A percentile compares a stretch with the other conserved stretches of the same genome.
Conservation (phyloP, 495 filamentous ascomycete species). For the Amniculicola lignicola region DNA sequence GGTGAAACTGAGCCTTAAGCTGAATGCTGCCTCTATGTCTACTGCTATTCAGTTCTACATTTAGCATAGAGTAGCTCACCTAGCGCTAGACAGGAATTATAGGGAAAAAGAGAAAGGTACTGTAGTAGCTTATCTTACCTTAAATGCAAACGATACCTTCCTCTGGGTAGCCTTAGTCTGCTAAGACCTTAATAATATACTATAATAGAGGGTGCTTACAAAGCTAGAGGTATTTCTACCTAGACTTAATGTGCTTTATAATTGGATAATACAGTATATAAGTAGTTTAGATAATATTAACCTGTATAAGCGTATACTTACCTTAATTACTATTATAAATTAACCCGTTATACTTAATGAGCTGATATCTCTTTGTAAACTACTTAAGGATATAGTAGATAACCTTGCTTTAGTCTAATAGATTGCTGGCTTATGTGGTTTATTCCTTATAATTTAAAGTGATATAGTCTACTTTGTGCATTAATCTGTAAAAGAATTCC, state of each 20-base stretch:
- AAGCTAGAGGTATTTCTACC: background rate
- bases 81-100: too few relatives aligned
- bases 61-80: conserved; percentile 38
- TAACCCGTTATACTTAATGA: too few relatives aligned
- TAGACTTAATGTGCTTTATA: background rate
- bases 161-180: conserved; percentile 27
- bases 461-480: too few relatives aligned
- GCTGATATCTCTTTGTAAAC: too few relatives aligned
- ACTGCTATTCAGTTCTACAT: conserved; percentile 35
- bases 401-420: background rate
- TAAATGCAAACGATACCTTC: conserved; percentile 38
- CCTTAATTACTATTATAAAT: too few relatives aligned
- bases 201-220: background rate
- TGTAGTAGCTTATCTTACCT: conserved; percentile 19
- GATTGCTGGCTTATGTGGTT: background rate
- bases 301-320: background rate
- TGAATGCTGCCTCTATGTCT: conserved; percentile 33
- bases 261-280: background rate
- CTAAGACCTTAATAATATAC: too few relatives aligned
- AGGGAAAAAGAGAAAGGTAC: background rate
- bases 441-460: too few relatives aligned
- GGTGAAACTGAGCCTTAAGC: conserved; percentile 36
- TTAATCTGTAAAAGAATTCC: too few relatives aligned
- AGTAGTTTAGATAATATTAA: background rate
- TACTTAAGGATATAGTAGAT: background rate